phyloP scores from a whole-genome alignment of 192 early-diverging fungal species.

The Coemansia sp. region DNA sequence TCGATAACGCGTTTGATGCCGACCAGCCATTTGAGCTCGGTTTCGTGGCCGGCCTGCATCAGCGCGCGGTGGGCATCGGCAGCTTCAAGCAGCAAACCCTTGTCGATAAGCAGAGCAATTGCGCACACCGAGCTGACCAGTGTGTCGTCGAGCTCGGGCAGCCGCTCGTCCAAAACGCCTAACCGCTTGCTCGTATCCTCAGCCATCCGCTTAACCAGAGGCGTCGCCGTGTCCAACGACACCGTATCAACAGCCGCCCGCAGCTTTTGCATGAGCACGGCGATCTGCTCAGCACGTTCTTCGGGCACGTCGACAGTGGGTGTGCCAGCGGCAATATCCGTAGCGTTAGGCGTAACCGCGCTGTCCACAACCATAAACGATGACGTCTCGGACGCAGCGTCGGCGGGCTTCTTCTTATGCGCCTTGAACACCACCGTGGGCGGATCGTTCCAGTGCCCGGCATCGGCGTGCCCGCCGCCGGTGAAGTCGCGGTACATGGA shows the following conservation, averaged over 20 bases:
- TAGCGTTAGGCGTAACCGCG: conserved; percentile 10
- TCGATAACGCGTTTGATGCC: conserved; percentile 48
- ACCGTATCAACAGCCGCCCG: background rate
- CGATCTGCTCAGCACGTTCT: conserved; percentile 3
- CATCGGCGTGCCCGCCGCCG: conserved; percentile 32
- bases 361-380: conserved; percentile 29
- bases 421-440: conserved; percentile 40
- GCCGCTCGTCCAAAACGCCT: conserved; percentile 16
- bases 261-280: background rate
- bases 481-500: conserved; percentile 47
- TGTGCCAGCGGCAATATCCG: background rate
- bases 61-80: conserved; percentile 15
- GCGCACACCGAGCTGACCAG: conserved; percentile 8
- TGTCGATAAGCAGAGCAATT: conserved; percentile 21
- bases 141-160: conserved; percentile 13
- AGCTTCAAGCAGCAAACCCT: conserved; percentile 9
- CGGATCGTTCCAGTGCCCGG: conserved; percentile 55
- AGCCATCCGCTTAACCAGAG: conserved; percentile 23
- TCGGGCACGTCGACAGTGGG: conserved; percentile 11
- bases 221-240: background rate
- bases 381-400: conserved; percentile 9
- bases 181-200: conserved; percentile 32
- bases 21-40: conserved; percentile 46
- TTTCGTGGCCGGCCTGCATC: conserved; percentile 28
- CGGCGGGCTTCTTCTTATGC: conserved; percentile 1